These are phyloP conservation scores for Suhomyces taliae DNA, from an alignment of 1,139 yeast genomes.

Conservation along the genomic window DNA sequence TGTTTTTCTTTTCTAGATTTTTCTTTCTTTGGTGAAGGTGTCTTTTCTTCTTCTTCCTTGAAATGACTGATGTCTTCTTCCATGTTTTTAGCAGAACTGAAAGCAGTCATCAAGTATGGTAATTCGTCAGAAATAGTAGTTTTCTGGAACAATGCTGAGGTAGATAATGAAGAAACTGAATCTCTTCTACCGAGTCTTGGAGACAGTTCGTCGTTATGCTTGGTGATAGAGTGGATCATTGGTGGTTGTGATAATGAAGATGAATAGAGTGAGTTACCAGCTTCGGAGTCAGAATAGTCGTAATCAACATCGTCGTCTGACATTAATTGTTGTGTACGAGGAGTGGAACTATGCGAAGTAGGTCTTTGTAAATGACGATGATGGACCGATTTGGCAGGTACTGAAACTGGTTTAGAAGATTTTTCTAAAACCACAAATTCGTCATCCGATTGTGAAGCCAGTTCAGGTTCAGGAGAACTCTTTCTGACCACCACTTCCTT, in stretches of 20 bases:
- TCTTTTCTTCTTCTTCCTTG: slow-evolving; percentile 22
- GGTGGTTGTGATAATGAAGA: slow-evolving; percentile 34
- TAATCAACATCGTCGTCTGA: slow-evolving; percentile 19
- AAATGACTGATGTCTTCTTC: slow-evolving; percentile 50
- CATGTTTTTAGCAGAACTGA: slow-evolving; percentile 50
- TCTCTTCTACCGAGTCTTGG: slow-evolving; percentile 22
- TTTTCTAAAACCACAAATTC: background rate
- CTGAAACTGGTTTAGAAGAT: background rate
- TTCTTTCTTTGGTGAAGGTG: slow-evolving; percentile 4
- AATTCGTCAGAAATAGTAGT: slow-evolving; percentile 55
- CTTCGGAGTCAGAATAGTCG: slow-evolving; percentile 32
- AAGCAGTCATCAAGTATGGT: slow-evolving; percentile 59
- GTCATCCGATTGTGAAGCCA: background rate
- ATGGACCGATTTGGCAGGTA: background rate
- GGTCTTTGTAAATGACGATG: background rate
- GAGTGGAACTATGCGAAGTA: slow-evolving; percentile 9
- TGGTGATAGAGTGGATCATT: slow-evolving; percentile 45
- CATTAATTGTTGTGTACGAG: slow-evolving; percentile 8
- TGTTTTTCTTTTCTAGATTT: slow-evolving; percentile 1
- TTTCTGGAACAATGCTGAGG: slow-evolving; percentile 36
- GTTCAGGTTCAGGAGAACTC: background rate
- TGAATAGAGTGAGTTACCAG: slow-evolving; percentile 29
- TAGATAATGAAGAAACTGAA: slow-evolving; percentile 29
- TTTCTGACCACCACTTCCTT: slow-evolving; percentile 16
- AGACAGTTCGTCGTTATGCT: slow-evolving; percentile 10